These are phyloP conservation scores for Zhuliangozyma blackwelliae DNA, from an alignment of 1,139 yeast species.

Conservation along the genomic window DNA sequence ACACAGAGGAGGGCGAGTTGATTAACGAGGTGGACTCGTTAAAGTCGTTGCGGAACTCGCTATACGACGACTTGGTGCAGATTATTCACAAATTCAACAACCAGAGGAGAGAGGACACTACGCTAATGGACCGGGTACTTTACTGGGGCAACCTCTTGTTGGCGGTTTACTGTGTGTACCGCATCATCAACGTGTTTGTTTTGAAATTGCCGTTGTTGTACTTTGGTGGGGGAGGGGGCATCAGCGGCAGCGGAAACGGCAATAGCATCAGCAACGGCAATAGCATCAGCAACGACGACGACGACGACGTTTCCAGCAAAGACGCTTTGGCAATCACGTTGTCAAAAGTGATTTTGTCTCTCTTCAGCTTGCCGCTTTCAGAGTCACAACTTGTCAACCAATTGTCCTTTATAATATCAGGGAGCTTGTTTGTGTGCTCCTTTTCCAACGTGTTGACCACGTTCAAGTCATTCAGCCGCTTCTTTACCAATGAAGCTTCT, in stretches of 20 bases:
- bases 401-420: slow-evolving; percentile 61
- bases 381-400: slow-evolving; percentile 59
- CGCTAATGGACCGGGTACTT: slow-evolving; percentile 8
- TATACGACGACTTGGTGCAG: slow-evolving; percentile 28
- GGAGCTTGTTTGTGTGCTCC: slow-evolving; percentile 63
- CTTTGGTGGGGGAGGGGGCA: slow-evolving; percentile 1
- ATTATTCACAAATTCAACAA: slow-evolving; percentile 14
- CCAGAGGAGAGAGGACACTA: slow-evolving; percentile 9
- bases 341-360: slow-evolving; percentile 41
- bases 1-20: slow-evolving; percentile 30
- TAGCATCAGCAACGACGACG: neutral
- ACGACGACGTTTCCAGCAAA: slow-evolving; percentile 18
- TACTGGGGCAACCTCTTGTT: slow-evolving; percentile 27
- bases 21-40: slow-evolving; percentile 34
- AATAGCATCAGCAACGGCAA: slow-evolving; percentile 2
- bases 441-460: slow-evolving; percentile 60
- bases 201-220: slow-evolving; percentile 33
- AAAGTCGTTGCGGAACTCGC: slow-evolving; percentile 18
- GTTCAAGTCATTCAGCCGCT: slow-evolving; percentile 35
- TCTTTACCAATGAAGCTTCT: slow-evolving; percentile 27
- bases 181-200: slow-evolving; percentile 47
- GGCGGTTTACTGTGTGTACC: slow-evolving; percentile 61
- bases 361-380: slow-evolving; percentile 26
- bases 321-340: slow-evolving; percentile 68
- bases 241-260: slow-evolving; percentile 1